These are phyloP conservation scores for Trametes versicolor DNA, from an alignment of 1,284 basidiomycete genomes.

Conservation along the genomic window DNA sequence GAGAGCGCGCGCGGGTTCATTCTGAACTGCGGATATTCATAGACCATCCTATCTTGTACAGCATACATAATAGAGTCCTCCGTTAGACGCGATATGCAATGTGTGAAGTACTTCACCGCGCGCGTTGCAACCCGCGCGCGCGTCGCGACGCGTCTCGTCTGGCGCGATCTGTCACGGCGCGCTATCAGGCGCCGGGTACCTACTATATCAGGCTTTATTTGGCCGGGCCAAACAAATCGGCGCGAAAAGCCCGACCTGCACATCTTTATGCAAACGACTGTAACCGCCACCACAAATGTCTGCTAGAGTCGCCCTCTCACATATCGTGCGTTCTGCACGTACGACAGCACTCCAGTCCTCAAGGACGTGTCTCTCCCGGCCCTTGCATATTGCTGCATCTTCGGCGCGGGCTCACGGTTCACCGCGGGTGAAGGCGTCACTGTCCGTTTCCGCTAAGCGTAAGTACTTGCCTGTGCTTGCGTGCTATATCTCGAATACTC, in stretches of 20 bases:
- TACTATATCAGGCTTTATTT: too few species aligned
- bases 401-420: not conserved
- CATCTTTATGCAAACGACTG: too few species aligned
- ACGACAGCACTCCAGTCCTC: not conserved
- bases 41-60: too few species aligned
- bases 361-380: not conserved
- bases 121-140: too few species aligned
- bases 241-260: too few species aligned
- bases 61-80: too few species aligned
- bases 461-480: not conserved
- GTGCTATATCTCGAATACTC: not conserved
- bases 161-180: not conserved
- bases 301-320: not conserved
- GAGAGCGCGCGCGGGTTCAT: not conserved
- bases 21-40: not conserved
- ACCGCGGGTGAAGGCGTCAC: constrained; percentile 1
- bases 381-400: not conserved
- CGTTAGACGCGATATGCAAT: too few species aligned
- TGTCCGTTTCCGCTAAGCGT: constrained; percentile 7
- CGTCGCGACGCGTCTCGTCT: not conserved
- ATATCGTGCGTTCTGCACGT: not conserved
- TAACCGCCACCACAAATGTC: constrained; percentile 6
- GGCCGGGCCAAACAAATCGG: too few species aligned
- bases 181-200: too few species aligned
- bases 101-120: too few species aligned